Percentiles rank a stretch among this genome's conserved stretches.
Evolutionary conservation across 1,284 basidiomycete genomes (phyloP).

Genomic region (Leccinum solheimii): DNA sequence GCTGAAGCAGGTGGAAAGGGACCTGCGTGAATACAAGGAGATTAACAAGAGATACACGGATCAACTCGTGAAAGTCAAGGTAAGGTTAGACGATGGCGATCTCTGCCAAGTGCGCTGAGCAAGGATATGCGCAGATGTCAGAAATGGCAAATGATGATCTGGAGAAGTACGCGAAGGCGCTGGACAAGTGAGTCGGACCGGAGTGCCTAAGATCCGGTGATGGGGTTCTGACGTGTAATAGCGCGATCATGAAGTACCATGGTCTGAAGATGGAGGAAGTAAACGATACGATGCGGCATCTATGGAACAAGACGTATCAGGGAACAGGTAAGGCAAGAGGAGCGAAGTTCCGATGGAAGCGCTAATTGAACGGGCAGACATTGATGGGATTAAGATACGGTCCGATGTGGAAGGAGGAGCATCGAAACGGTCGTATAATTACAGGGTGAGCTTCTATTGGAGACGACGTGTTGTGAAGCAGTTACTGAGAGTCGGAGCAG

Average conservation of each 20-base stretch:
- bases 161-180: slow-evolving; percentile 95
- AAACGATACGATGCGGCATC: slow-evolving; percentile 92
- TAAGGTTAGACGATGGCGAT: slow-evolving; percentile 30
- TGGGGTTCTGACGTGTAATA: slow-evolving; percentile 35
- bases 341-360: slow-evolving; percentile 11
- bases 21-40: slow-evolving; percentile 87
- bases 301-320: slow-evolving; percentile 99
- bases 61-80: slow-evolving; percentile 95
- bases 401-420: slow-evolving; percentile 90
- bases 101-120: slow-evolving; percentile 1
- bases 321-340: slow-evolving; percentile 73
- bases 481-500: slow-evolving; percentile 43
- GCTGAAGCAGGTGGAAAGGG: slow-evolving; percentile 65
- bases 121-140: slow-evolving; percentile 57
- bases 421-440: slow-evolving; percentile 95
- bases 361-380: slow-evolving; percentile 58
- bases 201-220: background rate
- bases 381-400: slow-evolving; percentile 95
- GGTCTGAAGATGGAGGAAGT: slow-evolving; percentile 99
- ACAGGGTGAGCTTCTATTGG: slow-evolving; percentile 64
- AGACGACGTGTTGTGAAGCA: slow-evolving; percentile 9
- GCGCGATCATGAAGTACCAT: slow-evolving; percentile 98
- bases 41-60: slow-evolving; percentile 85
- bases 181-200: slow-evolving; percentile 74
- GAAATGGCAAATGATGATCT: slow-evolving; percentile 94